Evolutionary conservation across 2,329 filamentous ascomycete species (phyloP), one percentile per base, ranked within the genome.

Genomic region (Pestalotiopsis sp.): DNA sequence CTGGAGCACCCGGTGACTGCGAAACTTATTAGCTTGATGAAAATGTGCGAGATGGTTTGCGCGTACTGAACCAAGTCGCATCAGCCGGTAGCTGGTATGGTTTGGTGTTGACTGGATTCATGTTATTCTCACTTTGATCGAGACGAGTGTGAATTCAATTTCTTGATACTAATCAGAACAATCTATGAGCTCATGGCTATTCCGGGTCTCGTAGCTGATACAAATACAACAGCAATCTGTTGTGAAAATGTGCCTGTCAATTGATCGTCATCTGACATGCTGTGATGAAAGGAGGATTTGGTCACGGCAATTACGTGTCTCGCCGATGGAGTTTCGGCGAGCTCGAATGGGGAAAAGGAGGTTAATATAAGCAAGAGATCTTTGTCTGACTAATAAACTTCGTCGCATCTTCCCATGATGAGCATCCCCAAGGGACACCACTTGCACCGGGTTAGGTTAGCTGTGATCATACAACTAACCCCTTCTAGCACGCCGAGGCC

Each of bases 31-130:
- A 52, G 45, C 14, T 49, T 3, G 3, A 7, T 2, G 0, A 12
- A 12, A n/a, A 3, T 3, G 6, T 0, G 23, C 2, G n/a, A 23
- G n/a, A 23, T 0, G 17, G 11, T 11, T 9, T 23, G n/a, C 6
- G 11, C 45, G 2, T 23, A 52, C 45, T 52, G 45, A 52, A 11
- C 45, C 45, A 52, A 3, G 45, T 23, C 20, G 45, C 45, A 12
- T 52, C n/a, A 52, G n/a, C 45, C 2, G 45, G 45, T 0, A 52
- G 6, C 17, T 52, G 45, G 7, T 52, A 52, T n/a, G 45, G 45
- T 20, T 52, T 52, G 3, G 45, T 52, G 7, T 52, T 52, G 3
- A 52, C 45, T 12, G 45, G 45, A n/a, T 52, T 52, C 45, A 52
- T 52, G 17, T 52, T 23, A n/a, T 52, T 6, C 6, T 3, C 3